Conservation (phyloP, 2,329 filamentous ascomycete genomes). For the Xylaria sp. region DNA sequence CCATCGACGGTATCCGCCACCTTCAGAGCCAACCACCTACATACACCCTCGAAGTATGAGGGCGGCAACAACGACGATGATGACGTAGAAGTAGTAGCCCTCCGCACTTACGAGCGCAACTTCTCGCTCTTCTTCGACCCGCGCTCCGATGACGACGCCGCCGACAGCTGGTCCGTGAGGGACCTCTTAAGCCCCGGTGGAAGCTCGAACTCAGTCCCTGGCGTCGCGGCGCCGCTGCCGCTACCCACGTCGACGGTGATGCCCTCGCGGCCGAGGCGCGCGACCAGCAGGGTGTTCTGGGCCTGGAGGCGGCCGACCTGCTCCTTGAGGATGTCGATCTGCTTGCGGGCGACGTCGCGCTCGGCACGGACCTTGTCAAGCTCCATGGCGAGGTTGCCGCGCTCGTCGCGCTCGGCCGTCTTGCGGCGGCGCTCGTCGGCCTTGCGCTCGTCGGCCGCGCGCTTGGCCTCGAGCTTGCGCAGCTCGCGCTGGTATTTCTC, state of each 20-base stretch:
- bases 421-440: slow-evolving; percentile 56
- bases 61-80: too few species aligned
- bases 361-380: slow-evolving; percentile 56
- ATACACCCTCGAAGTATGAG: neutral
- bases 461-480: slow-evolving; percentile 65
- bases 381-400: slow-evolving; percentile 51
- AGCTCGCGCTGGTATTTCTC: slow-evolving; percentile 68
- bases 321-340: slow-evolving; percentile 56
- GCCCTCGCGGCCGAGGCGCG: slow-evolving; percentile 52
- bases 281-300: slow-evolving; percentile 62
- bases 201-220: too few species aligned
- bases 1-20: neutral
- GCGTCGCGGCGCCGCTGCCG: neutral
- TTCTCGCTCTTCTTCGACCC: neutral
- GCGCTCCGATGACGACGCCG: too few species aligned
- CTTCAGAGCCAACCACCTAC: neutral
- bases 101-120: slow-evolving; percentile 4
- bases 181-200: slow-evolving; percentile 13
- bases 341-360: slow-evolving; percentile 53
- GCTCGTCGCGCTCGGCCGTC: slow-evolving; percentile 56
- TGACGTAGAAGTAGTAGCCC: too few species aligned
- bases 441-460: slow-evolving; percentile 63
- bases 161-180: slow-evolving; percentile 13
- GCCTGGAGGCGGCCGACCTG: slow-evolving; percentile 61
- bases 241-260: slow-evolving; percentile 16